Evolutionary conservation across 2,329 filamentous ascomycete species (phyloP), one percentile per base, ranked within the genome.

Genomic region (Knufia fluminis): DNA sequence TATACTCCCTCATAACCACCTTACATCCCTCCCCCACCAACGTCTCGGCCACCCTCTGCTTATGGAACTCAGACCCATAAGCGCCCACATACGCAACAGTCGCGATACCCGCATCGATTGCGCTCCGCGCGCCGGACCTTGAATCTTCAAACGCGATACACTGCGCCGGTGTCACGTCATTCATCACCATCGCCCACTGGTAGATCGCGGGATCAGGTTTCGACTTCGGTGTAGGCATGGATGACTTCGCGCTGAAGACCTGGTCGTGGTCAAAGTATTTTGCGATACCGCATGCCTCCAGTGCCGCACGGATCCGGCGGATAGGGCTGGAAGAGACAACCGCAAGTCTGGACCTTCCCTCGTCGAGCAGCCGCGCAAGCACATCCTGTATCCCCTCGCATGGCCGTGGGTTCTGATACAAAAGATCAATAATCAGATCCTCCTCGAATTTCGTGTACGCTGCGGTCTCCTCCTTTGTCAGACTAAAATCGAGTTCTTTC

Each of bases 131-230:
- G 54, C 89, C 89, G 59, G 83, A 88, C 77, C 86, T 87, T 74
- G 82, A 87, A 73, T 95, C 89, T 74, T 95, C 89, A 52, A 95
- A 79, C 20, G 89, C 85, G 26, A 95, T 75, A 57, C 78, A 82
- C 73, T 94, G 83, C 41, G 72, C 71, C 1, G 86, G 72, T 60
- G 76, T 78, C 69, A 84, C 84, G 54, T 83, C 83, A 46, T 94
- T 75, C 63, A 79, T 71, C 68, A 88, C 71, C 64, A 89, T 78
- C 19, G 89, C 85, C 66, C 83, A 77, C 56, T 88, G 69, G 72
- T 95, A 95, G 69, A 95, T 84, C 58, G 86, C 86, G 16, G 90
- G 89, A 68, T 94, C 86, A 14, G 89, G 89, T 78, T 95, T 95
- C 68, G 81, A 86, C 49, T 86, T 90, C n/a, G 89, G 89, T 62